Evolutionary conservation across 805 yeast species (phyloP).

Genomic region (Lachancea meyersii): DNA sequence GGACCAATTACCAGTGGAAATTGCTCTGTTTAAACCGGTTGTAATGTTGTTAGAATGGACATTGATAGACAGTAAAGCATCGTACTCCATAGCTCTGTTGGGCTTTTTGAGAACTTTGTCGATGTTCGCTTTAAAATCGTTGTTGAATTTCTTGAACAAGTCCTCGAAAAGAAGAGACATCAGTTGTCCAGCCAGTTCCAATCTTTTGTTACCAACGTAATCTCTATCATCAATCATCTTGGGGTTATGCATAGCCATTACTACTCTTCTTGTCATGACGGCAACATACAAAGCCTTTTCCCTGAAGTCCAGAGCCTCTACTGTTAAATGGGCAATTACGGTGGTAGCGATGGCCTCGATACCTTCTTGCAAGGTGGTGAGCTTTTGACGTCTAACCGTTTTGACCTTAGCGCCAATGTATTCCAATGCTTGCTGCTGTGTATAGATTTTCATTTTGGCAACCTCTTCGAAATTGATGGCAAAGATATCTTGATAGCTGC

Average conservation of each 20-base stretch:
- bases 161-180: slow-evolving; percentile 94
- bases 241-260: slow-evolving; percentile 92
- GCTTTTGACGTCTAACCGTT: slow-evolving; percentile 85
- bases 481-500: slow-evolving; percentile 85
- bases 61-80: slow-evolving; percentile 82
- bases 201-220: slow-evolving; percentile 95
- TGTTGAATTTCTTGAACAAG: slow-evolving; percentile 91
- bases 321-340: slow-evolving; percentile 89
- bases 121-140: slow-evolving; percentile 88
- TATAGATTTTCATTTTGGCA: slow-evolving; percentile 72
- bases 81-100: slow-evolving; percentile 89
- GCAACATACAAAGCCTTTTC: slow-evolving; percentile 94
- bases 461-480: slow-evolving; percentile 93
- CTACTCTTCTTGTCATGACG: slow-evolving; percentile 91
- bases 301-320: slow-evolving; percentile 75
- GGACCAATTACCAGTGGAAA: slow-evolving; percentile 98
- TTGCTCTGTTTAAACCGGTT: slow-evolving; percentile 90
- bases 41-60: slow-evolving; percentile 92
- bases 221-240: slow-evolving; percentile 97
- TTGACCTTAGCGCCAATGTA: slow-evolving; percentile 88
- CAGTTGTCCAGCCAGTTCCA: slow-evolving; percentile 95
- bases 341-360: slow-evolving; percentile 95
- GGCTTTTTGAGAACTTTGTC: slow-evolving; percentile 93
- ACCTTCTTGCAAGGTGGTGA: slow-evolving; percentile 84
- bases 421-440: slow-evolving; percentile 91